Percentiles rank a stretch among this genome's conserved stretches.
These are phyloP conservation scores for Cocos nucifera DNA, from an alignment of 176 grass and related monocot genomes.

Conservation along the genomic window DNA sequence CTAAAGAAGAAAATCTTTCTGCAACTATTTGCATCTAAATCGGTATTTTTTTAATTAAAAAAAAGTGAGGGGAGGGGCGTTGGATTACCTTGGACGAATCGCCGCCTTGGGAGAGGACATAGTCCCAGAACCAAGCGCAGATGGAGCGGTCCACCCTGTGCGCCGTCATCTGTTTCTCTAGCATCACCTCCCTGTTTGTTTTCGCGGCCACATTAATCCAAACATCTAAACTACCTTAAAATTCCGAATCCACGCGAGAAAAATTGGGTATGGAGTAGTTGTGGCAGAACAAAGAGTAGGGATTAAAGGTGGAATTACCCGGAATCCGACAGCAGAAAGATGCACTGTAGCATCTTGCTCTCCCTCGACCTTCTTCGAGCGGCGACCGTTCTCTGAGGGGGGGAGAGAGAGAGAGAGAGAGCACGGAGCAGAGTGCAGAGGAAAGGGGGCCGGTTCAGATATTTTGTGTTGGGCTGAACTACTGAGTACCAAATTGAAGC, in stretches of 20 bases:
- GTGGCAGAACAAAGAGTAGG: not conserved
- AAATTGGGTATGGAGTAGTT: not conserved
- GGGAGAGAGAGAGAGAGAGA: too few relatives aligned
- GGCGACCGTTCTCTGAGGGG: too few relatives aligned
- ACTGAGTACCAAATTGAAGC: too few relatives aligned
- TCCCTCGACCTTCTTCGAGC: too few relatives aligned
- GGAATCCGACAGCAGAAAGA: constrained; percentile 81
- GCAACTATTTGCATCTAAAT: too few relatives aligned
- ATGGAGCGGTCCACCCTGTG: constrained; percentile 85
- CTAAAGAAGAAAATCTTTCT: too few relatives aligned
- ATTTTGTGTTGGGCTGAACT: too few relatives aligned
- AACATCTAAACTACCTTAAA: not conserved
- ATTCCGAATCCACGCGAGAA: not conserved
- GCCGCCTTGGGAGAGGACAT: constrained; percentile 52
- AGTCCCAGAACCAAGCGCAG: constrained; percentile 85
- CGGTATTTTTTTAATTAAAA: not conserved
- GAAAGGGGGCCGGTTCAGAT: too few relatives aligned
- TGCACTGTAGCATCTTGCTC: constrained; percentile 54
- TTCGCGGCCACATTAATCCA: not conserved
- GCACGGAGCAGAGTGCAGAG: too few relatives aligned
- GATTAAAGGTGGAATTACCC: constrained; percentile 32
- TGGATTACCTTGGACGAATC: constrained; percentile 57
- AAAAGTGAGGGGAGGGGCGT: not conserved
- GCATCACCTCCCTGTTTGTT: constrained; percentile 68
- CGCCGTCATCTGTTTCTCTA: constrained; percentile 88